Percentiles rank a stretch among this genome's conserved stretches.
These are phyloP conservation scores for Xylaria scruposa DNA, from an alignment of 495 filamentous ascomycete genomes.

Conservation along the genomic window DNA sequence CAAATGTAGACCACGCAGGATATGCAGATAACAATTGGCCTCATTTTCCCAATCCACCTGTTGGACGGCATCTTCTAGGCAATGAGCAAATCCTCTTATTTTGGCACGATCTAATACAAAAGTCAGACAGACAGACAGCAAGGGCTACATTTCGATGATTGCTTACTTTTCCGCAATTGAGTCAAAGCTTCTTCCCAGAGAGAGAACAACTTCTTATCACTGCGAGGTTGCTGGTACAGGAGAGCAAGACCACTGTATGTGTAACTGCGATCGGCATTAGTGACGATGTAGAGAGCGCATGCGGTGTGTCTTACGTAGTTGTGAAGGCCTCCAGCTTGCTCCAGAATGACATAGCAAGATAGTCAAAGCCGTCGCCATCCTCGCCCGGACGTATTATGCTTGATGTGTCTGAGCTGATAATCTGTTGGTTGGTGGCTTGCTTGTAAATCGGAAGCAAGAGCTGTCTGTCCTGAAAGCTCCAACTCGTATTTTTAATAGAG, in stretches of 20 bases:
- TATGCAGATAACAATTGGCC: conserved; percentile 52
- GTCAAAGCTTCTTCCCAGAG: conserved; percentile 51
- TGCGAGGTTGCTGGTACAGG: conserved; percentile 66
- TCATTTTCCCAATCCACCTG: conserved; percentile 52
- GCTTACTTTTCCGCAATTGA: conserved; percentile 42
- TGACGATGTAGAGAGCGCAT: conserved; percentile 1
- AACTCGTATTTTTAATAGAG: conserved; percentile 61
- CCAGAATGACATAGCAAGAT: conserved; percentile 57
- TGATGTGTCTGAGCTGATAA: conserved; percentile 67
- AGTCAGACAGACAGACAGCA: conserved; percentile 28
- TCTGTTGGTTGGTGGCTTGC: conserved; percentile 69
- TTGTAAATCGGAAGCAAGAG: conserved; percentile 79
- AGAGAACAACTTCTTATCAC: conserved; percentile 61
- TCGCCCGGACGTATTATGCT: conserved; percentile 58
- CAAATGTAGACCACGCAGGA: conserved; percentile 54
- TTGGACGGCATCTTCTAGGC: conserved; percentile 53
- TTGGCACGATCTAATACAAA: conserved; percentile 38
- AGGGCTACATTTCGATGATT: conserved; percentile 12
- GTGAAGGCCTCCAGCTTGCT: conserved; percentile 56
- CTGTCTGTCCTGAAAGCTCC: conserved; percentile 67
- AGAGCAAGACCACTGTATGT: conserved; percentile 73
- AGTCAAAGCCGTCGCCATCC: conserved; percentile 47
- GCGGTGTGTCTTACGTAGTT: conserved; percentile 49
- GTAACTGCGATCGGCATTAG: conserved; percentile 39
- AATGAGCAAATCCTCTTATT: conserved; percentile 35